Evolutionary conservation across 495 filamentous ascomycete species (phyloP).

Genomic region (Podospora sp.): DNA sequence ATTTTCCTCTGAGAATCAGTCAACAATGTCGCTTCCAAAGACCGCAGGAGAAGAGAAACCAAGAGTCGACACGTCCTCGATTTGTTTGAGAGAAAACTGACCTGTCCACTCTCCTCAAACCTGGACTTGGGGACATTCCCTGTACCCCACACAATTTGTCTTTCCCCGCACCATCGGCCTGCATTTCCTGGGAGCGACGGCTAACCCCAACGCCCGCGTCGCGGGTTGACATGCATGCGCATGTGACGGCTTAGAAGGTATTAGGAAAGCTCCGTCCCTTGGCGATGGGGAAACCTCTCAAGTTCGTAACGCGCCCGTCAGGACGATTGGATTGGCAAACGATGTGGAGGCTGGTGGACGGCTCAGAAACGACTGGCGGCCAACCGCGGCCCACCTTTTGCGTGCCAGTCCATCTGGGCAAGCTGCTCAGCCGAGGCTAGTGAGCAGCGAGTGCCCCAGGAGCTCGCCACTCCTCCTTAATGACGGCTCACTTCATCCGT

Average conservation of each 20-base stretch:
- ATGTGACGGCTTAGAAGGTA: not conserved
- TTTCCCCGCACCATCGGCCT: not conserved
- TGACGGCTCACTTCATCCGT: not conserved
- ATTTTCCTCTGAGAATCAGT: too few species aligned
- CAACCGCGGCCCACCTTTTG: not conserved
- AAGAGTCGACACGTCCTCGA: too few species aligned
- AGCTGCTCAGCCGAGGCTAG: not conserved
- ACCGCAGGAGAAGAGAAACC: too few species aligned
- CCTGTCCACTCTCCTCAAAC: not conserved
- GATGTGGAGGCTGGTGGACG: not conserved
- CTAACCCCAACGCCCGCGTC: not conserved
- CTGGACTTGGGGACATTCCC: not conserved
- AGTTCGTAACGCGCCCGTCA: not conserved
- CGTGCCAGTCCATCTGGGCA: not conserved
- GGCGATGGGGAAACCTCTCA: constrained; percentile 10
- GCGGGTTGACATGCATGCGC: constrained; percentile 1
- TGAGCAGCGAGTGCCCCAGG: not conserved
- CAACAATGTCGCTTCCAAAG: too few species aligned
- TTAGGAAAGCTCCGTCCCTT: not conserved
- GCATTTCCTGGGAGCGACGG: not conserved
- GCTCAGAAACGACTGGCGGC: not conserved
- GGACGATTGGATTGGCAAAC: constrained; percentile 2
- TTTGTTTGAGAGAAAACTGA: not conserved
- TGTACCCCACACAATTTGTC: not conserved
- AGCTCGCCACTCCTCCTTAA: not conserved